Percentiles rank a stretch among this genome's conserved stretches.
phyloP scores from a whole-genome alignment of 352 stramenopile genomes.

The Phytophthora cryptogea region DNA sequence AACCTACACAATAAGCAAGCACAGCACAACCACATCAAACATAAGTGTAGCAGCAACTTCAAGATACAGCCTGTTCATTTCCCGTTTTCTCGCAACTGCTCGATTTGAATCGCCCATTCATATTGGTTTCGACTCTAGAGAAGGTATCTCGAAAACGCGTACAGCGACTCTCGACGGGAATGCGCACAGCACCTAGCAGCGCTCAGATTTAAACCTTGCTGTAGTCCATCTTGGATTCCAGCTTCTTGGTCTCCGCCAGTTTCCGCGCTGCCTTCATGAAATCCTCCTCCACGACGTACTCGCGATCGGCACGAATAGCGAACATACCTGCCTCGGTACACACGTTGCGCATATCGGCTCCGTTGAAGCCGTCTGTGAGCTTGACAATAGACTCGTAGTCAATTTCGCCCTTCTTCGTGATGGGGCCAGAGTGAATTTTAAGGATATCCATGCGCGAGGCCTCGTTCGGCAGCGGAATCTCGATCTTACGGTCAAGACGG shows the following conservation, averaged over 20 bases:
- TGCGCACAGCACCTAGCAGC: not conserved
- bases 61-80: conserved; percentile 39
- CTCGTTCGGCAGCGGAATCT: conserved; percentile 99
- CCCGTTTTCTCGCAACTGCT: conserved; percentile 28
- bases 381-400: conserved; percentile 99
- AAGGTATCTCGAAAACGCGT: conserved; percentile 12
- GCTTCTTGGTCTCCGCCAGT: conserved; percentile 99
- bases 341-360: conserved; percentile 99
- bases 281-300: conserved; percentile 99
- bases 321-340: conserved; percentile 97
- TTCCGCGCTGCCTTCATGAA: conserved; percentile 99
- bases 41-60: conserved; percentile 6
- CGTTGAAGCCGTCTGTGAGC: conserved; percentile 99
- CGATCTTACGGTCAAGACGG: conserved; percentile 99
- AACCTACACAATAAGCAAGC: conserved; percentile 5
- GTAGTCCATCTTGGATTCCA: conserved; percentile 99
- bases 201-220: conserved; percentile 96
- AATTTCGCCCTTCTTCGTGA: conserved; percentile 99
- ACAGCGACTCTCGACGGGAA: conserved; percentile 1
- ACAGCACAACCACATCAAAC: not conserved
- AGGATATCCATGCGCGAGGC: conserved; percentile 98
- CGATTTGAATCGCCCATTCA: conserved; percentile 11
- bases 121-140: conserved; percentile 7
- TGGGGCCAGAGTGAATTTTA: conserved; percentile 98
- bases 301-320: conserved; percentile 97